Evolutionary conservation across 1,284 basidiomycete genomes (phyloP), one percentile per base, ranked within the genome.

Genomic region (Hemileia vastatrix): DNA sequence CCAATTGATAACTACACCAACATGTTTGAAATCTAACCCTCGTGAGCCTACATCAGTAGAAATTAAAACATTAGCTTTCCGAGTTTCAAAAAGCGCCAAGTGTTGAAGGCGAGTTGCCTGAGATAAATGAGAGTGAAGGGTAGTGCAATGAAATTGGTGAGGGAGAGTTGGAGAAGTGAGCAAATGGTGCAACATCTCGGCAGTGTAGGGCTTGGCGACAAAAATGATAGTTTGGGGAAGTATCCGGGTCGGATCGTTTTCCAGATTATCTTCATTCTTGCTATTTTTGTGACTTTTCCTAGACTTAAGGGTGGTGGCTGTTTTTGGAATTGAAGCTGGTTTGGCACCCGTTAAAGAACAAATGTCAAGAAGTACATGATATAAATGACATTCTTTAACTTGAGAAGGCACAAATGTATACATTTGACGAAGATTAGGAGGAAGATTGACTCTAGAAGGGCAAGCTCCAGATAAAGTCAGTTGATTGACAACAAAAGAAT

Each of bases 1-100:
- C 91, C 92, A 99, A 71, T 99, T 98, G 55, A 99, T 83, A 31
- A 99, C 81, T 49, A 98, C 86, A 1, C 92, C 91, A 36, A 97
- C 86, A 58, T 93, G 84, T 9, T 74, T 74, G 13, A 76, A 69
- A 60, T 76, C 75, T 54, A 76, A 66, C 24, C 75, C 75, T 15
- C 75, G 68, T 15, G 72, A 73, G 31, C 73, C 75, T 4, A 76
- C 69, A 57, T 76, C 75, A 19, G 75, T 76, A 19, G 74, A 69
- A 4, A 76, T 66, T 21, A 76, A 67, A 3, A 76, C 64, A 4
- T 70, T 70, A 1, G 70, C 70, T 13, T 66, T 66, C 32, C 83
- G 85, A 0, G 89, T 84, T 60, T 90, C 84, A 79, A 98, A 99
- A n/a, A 88, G 78, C 3, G 85, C 84, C 15, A 99, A 79, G 4